phyloP scores from a whole-genome alignment of 2,329 filamentous ascomycete genomes.

The Stachybotrys chartarum region DNA sequence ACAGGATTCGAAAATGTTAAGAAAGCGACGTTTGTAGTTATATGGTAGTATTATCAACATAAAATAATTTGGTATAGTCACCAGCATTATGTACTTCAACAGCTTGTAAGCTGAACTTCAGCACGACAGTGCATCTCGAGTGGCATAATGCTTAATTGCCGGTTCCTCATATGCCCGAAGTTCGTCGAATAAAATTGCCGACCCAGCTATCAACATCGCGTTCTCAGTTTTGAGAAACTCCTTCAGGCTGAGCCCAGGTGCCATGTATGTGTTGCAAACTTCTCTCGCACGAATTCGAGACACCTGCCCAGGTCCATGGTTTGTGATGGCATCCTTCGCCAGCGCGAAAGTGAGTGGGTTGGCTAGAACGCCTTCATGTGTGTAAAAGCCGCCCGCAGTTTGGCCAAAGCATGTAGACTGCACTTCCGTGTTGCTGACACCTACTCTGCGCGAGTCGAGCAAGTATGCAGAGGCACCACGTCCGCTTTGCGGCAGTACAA shows the following conservation, averaged over 20 bases:
- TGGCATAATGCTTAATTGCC: too few species aligned
- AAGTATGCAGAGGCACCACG: constrained; percentile 37
- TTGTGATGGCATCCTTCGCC: constrained; percentile 21
- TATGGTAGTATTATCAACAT: too few species aligned
- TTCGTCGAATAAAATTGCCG: too few species aligned
- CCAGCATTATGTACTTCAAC: too few species aligned
- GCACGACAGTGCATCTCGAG: too few species aligned
- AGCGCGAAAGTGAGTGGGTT: constrained; percentile 28
- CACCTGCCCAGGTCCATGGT: constrained; percentile 2
- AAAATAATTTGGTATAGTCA: too few species aligned
- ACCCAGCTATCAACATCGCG: neutral
- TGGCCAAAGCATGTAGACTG: constrained; percentile 32
- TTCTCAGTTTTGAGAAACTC: constrained; percentile 5
- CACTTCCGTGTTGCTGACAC: constrained; percentile 41
- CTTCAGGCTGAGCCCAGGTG: constrained; percentile 2
- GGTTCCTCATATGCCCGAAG: too few species aligned
- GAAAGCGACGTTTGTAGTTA: too few species aligned
- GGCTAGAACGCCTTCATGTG: constrained; percentile 38
- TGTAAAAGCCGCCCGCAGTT: constrained; percentile 36
- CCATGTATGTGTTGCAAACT: constrained; percentile 1
- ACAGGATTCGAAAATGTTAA: too few species aligned
- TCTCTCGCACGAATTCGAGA: neutral
- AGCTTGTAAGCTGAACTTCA: neutral
- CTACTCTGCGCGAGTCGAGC: constrained; percentile 32
- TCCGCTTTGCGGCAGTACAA: constrained; percentile 43